A percentile compares a stretch with the other conserved stretches of the same genome.
Conservation (phyloP, 345 rosid genomes). For the Boechera divaricarpa region DNA sequence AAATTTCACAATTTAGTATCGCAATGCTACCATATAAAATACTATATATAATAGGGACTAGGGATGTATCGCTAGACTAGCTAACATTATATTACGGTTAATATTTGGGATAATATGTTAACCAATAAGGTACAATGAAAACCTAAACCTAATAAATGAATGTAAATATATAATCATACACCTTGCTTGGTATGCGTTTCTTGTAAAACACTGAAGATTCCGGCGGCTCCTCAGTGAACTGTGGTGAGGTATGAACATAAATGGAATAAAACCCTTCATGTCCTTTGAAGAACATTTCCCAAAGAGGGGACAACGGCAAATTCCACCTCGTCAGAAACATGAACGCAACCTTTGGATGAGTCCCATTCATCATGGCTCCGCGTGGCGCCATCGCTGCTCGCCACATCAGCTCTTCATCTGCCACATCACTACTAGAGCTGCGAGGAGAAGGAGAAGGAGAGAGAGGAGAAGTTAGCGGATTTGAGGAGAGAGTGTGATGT, state of each 20-base stretch:
- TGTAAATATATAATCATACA: slow-evolving; percentile 4
- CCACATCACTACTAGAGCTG: slow-evolving; percentile 16
- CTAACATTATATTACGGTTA: background rate
- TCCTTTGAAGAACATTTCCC: slow-evolving; percentile 71
- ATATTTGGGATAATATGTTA: background rate
- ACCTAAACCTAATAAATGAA: background rate
- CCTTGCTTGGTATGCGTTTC: slow-evolving; percentile 73
- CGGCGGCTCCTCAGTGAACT: slow-evolving; percentile 49
- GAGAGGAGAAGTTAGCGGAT: slow-evolving; percentile 19
- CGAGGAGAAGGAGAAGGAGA: slow-evolving; percentile 10
- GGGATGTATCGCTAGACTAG: too few species aligned
- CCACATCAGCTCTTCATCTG: slow-evolving; percentile 44
- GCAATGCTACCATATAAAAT: background rate
- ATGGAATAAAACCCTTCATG: slow-evolving; percentile 60
- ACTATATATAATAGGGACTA: too few species aligned
- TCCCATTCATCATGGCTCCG: background rate
- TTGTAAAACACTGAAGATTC: slow-evolving; percentile 60
- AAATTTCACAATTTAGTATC: background rate
- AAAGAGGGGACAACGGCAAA: slow-evolving; percentile 65
- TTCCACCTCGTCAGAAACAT: slow-evolving; percentile 69
- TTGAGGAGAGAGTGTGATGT: slow-evolving; percentile 15
- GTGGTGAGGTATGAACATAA: slow-evolving; percentile 72
- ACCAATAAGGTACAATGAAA: background rate
- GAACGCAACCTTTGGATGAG: slow-evolving; percentile 66
- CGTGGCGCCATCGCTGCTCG: slow-evolving; percentile 40